A percentile compares a stretch with the other conserved stretches of the same genome.
Conservation (phyloP, 139 green algal species). For the Chlamydomonas sphaeroides region DNA sequence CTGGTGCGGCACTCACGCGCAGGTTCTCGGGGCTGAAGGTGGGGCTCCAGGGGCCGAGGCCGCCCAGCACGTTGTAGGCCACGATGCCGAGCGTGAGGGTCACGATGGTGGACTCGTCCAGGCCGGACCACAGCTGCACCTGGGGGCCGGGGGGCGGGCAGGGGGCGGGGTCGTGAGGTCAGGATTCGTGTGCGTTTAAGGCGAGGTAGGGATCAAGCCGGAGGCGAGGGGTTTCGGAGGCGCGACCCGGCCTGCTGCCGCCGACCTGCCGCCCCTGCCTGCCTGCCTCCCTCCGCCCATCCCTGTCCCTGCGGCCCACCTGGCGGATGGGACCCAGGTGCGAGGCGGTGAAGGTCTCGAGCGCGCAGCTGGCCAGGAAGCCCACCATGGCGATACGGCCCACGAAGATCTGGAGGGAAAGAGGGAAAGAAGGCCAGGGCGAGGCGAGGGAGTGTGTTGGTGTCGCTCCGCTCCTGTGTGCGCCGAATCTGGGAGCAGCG, state of each 20-base stretch:
- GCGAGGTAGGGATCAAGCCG: background rate
- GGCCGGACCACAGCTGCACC: conserved; percentile 32
- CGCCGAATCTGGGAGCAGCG: no score
- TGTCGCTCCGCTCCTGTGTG: no score
- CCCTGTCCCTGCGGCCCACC: no score
- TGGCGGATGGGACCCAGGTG: conserved; percentile 42
- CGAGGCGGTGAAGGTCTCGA: conserved; percentile 10
- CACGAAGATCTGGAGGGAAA: conserved; percentile 26
- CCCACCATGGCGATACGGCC: conserved; percentile 39
- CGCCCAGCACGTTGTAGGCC: conserved; percentile 35
- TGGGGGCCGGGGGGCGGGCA: background rate
- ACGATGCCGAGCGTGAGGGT: conserved; percentile 20
- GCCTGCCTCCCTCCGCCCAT: no score
- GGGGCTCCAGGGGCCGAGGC: conserved; percentile 36
- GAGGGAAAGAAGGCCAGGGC: no score
- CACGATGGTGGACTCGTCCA: background rate
- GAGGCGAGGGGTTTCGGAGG: no score
- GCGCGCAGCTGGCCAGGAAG: conserved; percentile 24
- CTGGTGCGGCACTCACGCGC: background rate
- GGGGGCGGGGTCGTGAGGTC: background rate
- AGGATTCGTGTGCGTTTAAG: background rate
- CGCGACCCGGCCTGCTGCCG: no score
- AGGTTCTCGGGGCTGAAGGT: conserved; percentile 41
- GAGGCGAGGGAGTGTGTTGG: no score
- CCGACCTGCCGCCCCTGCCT: no score